Conservation (phyloP, 352 stramenopile species). For the Phytophthora palmivora region DNA sequence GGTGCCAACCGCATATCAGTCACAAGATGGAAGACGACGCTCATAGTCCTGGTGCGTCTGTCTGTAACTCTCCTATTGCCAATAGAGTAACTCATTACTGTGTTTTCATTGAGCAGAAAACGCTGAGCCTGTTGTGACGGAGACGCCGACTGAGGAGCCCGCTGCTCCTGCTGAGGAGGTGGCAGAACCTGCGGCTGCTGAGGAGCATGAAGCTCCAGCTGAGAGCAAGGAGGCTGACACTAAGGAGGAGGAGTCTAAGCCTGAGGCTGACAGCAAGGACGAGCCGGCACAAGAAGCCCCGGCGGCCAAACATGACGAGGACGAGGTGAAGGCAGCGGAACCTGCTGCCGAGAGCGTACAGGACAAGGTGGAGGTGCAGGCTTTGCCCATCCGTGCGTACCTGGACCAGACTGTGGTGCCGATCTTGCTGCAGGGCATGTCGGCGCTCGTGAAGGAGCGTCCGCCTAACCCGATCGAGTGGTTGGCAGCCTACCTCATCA, state of each 20-base stretch:
- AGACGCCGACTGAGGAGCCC: slow-evolving; percentile 20
- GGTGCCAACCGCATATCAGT: slow-evolving; percentile 2
- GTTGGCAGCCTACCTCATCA: slow-evolving; percentile 96
- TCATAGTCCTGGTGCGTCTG: slow-evolving; percentile 41
- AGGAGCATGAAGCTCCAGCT: slow-evolving; percentile 15
- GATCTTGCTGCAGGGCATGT: slow-evolving; percentile 99
- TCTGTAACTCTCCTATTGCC: background rate
- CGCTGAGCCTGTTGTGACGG: slow-evolving; percentile 26
- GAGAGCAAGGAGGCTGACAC: slow-evolving; percentile 49
- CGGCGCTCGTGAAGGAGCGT: slow-evolving; percentile 97
- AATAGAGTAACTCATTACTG: background rate
- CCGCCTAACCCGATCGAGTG: slow-evolving; percentile 97
- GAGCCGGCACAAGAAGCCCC: slow-evolving; percentile 31
- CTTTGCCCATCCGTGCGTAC: slow-evolving; percentile 97
- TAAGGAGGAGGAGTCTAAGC: slow-evolving; percentile 31
- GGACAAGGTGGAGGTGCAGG: slow-evolving; percentile 92
- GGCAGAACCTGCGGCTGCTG: slow-evolving; percentile 8
- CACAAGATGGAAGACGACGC: slow-evolving; percentile 65
- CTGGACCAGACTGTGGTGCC: slow-evolving; percentile 98
- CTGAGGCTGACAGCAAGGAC: slow-evolving; percentile 32
- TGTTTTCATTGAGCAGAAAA: slow-evolving; percentile 15
- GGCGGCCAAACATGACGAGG: slow-evolving; percentile 36
- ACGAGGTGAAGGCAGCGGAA: slow-evolving; percentile 70
- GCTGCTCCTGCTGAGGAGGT: slow-evolving; percentile 9
- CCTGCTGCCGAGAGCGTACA: slow-evolving; percentile 76